Conservation (phyloP, 163 green algal genomes). For the Trebouxiophyceae sp. region DNA sequence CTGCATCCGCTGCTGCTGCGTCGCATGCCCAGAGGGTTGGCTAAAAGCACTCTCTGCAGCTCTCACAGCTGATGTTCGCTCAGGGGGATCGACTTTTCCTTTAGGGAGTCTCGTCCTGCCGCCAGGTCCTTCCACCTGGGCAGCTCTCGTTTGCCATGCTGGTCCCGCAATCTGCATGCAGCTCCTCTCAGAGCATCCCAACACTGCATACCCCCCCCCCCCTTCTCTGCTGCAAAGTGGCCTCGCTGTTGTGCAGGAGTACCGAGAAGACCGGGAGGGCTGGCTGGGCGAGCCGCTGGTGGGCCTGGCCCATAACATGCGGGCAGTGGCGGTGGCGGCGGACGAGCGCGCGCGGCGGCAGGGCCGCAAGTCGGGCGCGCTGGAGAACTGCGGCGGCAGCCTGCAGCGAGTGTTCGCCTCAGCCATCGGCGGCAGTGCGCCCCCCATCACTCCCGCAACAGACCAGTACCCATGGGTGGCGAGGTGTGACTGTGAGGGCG, state of each 20-base stretch:
- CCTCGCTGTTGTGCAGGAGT: slow-evolving; percentile 17
- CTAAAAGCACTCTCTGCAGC: background rate
- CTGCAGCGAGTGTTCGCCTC: slow-evolving; percentile 34
- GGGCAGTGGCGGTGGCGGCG: slow-evolving; percentile 15
- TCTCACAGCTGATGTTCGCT: background rate
- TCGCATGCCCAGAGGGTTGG: background rate
- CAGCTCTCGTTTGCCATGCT: background rate
- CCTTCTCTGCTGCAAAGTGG: background rate
- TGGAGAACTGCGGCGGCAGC: slow-evolving; percentile 34
- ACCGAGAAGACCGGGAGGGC: slow-evolving; percentile 21
- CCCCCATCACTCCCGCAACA: background rate
- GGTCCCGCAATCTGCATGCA: background rate
- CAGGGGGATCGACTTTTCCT: background rate
- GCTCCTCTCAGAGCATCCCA: background rate
- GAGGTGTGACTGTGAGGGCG: no score
- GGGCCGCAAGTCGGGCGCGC: slow-evolving; percentile 14
- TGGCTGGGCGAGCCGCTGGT: slow-evolving; percentile 36
- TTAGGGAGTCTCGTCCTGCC: background rate
- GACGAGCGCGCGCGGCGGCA: slow-evolving; percentile 12
- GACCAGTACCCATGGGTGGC: background rate
- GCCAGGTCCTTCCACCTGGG: background rate
- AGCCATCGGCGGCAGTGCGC: background rate
- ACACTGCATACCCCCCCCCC: no score
- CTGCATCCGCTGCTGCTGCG: background rate
- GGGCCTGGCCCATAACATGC: slow-evolving; percentile 31